phyloP scores from a whole-genome alignment of 352 stramenopile species.

The Elongisporangium anandrum region DNA sequence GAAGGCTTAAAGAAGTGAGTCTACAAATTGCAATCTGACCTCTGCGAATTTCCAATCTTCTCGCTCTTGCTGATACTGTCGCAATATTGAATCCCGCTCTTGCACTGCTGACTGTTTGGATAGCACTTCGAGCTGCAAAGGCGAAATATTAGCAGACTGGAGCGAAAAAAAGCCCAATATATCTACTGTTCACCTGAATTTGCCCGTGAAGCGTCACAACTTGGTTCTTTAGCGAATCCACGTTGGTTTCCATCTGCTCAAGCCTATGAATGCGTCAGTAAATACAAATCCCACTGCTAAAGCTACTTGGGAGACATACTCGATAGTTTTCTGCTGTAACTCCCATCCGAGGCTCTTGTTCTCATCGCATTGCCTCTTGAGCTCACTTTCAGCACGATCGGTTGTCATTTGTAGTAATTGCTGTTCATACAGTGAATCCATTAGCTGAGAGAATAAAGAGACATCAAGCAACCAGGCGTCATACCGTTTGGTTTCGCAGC shows the following conservation, averaged over 20 bases:
- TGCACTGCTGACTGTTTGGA: conserved; percentile 33
- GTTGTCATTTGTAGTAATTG: background rate
- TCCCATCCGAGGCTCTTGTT: conserved; percentile 29
- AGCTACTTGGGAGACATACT: conserved; percentile 14
- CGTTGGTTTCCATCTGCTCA: conserved; percentile 23
- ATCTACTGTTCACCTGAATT: conserved; percentile 30
- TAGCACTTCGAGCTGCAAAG: conserved; percentile 46
- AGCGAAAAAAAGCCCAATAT: background rate
- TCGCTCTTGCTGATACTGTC: conserved; percentile 28
- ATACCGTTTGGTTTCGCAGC: conserved; percentile 20
- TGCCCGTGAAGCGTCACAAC: conserved; percentile 41
- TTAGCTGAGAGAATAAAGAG: background rate
- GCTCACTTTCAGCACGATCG: conserved; percentile 15
- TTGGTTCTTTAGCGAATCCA: conserved; percentile 30
- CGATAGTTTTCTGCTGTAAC: conserved; percentile 25
- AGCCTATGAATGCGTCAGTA: conserved; percentile 12
- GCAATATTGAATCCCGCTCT: conserved; percentile 37
- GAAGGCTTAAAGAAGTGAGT: background rate
- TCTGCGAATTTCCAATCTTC: conserved; percentile 42
- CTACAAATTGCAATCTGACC: conserved; percentile 11
- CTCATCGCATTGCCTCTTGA: conserved; percentile 20
- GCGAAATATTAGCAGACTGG: too few relatives aligned
- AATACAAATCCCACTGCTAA: background rate
- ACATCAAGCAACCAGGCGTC: background rate
- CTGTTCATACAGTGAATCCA: background rate